These are phyloP conservation scores for Cladosporium sp. DNA, from an alignment of 2,329 filamentous ascomycete species.

Conservation along the genomic window DNA sequence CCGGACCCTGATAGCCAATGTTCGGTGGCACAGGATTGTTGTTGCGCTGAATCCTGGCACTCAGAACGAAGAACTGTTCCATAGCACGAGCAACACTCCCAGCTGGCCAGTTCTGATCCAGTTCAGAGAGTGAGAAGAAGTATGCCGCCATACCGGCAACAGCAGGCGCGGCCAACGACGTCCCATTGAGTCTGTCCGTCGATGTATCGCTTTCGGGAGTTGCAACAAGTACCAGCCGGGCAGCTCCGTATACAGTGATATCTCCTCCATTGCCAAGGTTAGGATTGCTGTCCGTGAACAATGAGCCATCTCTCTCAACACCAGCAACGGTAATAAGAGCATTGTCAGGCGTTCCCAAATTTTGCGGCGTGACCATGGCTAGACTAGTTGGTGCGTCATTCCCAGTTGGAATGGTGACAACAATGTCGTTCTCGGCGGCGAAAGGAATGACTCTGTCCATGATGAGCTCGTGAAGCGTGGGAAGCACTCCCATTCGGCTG, in stretches of 20 bases:
- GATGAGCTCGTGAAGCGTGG: background rate
- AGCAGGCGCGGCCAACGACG: background rate
- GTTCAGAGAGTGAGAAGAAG: slow-evolving; percentile 1
- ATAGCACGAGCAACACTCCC: background rate
- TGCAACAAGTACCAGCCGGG: background rate
- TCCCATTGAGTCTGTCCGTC: background rate
- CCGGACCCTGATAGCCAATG: background rate
- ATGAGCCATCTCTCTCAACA: background rate
- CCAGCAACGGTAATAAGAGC: slow-evolving; percentile 1
- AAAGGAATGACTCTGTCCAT: slow-evolving; percentile 3
- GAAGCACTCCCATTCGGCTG: background rate
- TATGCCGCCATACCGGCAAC: slow-evolving; percentile 1
- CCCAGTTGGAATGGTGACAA: background rate
- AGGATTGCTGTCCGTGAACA: background rate
- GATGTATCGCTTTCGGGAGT: background rate
- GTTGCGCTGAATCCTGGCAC: slow-evolving; percentile 4
- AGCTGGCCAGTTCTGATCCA: background rate
- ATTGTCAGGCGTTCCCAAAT: background rate
- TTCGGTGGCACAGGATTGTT: background rate
- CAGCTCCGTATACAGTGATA: background rate
- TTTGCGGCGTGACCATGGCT: background rate
- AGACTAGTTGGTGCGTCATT: background rate
- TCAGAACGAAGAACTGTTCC: slow-evolving; percentile 1
- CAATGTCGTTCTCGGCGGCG: background rate
- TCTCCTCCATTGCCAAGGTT: background rate